Evolutionary conservation across 2,329 filamentous ascomycete species (phyloP).

Genomic region (Dryadomyces quercus-mongolicae): DNA sequence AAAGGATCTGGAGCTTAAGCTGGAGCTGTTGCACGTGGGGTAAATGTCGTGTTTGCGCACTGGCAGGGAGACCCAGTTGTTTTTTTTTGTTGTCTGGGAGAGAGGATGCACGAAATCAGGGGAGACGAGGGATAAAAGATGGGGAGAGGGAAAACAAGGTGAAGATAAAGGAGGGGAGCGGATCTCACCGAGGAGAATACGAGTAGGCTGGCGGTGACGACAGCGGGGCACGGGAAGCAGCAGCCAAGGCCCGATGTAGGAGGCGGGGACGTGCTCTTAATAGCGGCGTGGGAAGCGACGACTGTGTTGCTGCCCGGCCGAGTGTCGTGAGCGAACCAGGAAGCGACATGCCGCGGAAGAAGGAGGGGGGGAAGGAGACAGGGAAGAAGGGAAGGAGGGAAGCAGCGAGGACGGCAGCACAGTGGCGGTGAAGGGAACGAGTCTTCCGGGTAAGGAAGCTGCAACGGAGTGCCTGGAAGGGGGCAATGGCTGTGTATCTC

Average conservation of each 20-base stretch:
- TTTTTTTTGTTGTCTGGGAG: background rate
- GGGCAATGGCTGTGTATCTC: too few relatives aligned
- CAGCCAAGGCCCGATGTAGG: slow-evolving; percentile 3
- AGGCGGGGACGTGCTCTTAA: slow-evolving; percentile 6
- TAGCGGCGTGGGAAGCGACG: slow-evolving; percentile 4
- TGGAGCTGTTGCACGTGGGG: background rate
- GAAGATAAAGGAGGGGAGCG: background rate
- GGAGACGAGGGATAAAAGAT: background rate
- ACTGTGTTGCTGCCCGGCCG: slow-evolving; percentile 6
- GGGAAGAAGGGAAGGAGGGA: background rate
- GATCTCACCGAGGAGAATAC: slow-evolving; percentile 5
- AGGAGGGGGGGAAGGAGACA: background rate
- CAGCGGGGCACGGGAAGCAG: slow-evolving; percentile 8
- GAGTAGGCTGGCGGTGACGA: slow-evolving; percentile 7
- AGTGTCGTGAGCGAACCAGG: slow-evolving; percentile 4
- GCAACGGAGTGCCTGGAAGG: too few relatives aligned
- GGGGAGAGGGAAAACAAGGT: background rate
- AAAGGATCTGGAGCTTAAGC: background rate
- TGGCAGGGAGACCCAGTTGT: background rate
- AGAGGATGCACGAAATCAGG: background rate
- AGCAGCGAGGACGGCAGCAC: background rate
- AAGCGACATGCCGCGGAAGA: slow-evolving; percentile 6
- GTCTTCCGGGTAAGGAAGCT: background rate
- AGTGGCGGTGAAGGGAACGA: background rate
- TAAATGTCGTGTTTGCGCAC: background rate